Evolutionary conservation across 2,329 filamentous ascomycete genomes (phyloP).

Genomic region (Colletotrichum sp.): DNA sequence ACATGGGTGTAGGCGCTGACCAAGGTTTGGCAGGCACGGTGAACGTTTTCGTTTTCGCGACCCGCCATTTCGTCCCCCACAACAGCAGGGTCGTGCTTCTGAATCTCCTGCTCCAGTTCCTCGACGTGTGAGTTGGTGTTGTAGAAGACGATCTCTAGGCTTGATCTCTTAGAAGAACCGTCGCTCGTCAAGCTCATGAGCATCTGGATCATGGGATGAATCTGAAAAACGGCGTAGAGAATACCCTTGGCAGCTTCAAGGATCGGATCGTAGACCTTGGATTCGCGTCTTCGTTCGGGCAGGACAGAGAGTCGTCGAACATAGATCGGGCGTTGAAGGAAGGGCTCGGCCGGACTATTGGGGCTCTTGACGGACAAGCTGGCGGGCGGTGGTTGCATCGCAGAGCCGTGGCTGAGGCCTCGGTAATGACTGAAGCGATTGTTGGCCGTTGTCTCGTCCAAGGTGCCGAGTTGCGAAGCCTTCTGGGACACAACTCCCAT

Average conservation of each 20-base stretch:
- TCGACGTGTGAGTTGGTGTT: constrained; percentile 71
- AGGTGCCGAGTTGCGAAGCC: constrained; percentile 62
- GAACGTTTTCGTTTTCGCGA: constrained; percentile 66
- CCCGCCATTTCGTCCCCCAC: constrained; percentile 53
- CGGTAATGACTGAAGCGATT: constrained; percentile 71
- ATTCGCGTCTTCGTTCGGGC: constrained; percentile 67
- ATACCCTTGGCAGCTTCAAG: constrained; percentile 70
- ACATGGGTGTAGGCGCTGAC: constrained; percentile 70
- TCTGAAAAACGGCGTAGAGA: constrained; percentile 69
- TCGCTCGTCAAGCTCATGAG: constrained; percentile 66
- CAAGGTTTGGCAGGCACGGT: constrained; percentile 65
- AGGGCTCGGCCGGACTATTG: constrained; percentile 62
- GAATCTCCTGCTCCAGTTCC: constrained; percentile 68
- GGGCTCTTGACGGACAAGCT: constrained; percentile 52
- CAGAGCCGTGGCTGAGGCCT: constrained; percentile 70
- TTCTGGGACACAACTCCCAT: constrained; percentile 69
- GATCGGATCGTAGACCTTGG: constrained; percentile 63
- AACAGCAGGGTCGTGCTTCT: constrained; percentile 59
- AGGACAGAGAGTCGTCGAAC: constrained; percentile 67
- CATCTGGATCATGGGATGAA: constrained; percentile 71
- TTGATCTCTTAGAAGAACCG: constrained; percentile 63
- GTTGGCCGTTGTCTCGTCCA: constrained; percentile 66
- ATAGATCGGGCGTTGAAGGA: constrained; percentile 63
- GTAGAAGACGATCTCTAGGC: constrained; percentile 70
- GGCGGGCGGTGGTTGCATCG: constrained; percentile 60